Percentiles rank a stretch among this genome's conserved stretches.
Evolutionary conservation across 345 rosid genomes (phyloP).

Genomic region (Syzygium oleosum): DNA sequence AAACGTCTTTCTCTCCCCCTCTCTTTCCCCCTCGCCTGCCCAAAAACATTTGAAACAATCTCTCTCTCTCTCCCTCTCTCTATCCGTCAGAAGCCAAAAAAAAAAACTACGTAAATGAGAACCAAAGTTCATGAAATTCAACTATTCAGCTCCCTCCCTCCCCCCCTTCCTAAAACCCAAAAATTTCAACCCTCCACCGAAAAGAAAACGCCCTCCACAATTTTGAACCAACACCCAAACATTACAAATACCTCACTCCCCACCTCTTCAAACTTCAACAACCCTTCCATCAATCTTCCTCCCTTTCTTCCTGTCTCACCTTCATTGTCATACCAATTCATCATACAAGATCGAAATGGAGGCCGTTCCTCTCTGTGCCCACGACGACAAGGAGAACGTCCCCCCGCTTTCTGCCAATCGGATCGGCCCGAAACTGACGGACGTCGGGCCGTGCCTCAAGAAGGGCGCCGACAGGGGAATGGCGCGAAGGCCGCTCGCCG

Average conservation of each 20-base stretch:
- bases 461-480: not conserved
- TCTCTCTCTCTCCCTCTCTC: not conserved
- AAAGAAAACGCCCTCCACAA: not conserved
- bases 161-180: not conserved
- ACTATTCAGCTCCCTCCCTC: not conserved
- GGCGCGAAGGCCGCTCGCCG: not conserved
- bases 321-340: not conserved
- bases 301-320: not conserved
- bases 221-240: not conserved
- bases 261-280: not conserved
- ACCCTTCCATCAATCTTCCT: not conserved
- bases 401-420: not conserved
- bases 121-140: not conserved
- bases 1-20: not conserved
- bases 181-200: not conserved
- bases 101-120: not conserved
- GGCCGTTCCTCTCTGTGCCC: not conserved
- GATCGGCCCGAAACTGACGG: not conserved
- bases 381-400: slow-evolving; percentile 2
- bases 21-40: not conserved
- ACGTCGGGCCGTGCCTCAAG: not conserved
- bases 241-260: not conserved
- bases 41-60: not conserved
- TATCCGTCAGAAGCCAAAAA: not conserved
- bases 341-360: not conserved